Base-by-base conservation (phyloP, 176 grass and related monocot genomes). In the Elymus sibiricus region DNA sequence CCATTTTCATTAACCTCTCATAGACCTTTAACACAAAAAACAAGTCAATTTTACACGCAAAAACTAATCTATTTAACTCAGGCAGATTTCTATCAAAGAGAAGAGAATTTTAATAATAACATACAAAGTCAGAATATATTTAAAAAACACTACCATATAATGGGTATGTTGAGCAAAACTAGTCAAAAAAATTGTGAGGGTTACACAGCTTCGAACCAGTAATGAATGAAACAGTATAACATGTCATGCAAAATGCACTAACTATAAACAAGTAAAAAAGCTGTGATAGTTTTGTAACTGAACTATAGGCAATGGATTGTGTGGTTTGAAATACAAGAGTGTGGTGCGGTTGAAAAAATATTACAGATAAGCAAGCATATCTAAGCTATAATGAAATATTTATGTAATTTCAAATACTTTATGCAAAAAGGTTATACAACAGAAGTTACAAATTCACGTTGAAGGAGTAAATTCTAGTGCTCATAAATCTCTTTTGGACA, bases 1-100 rank as follows among this genome's bases (percentile, higher is more conserved):
- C 94, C 86, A 93, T 73, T 78, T 95, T 95, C 86, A 93, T 76
- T 68, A 91, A 84, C 47, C 83, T 93, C 81, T 91, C 94, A 85
- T 87, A 93, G 59, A 73, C 74, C 94, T 95, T 68, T 38, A 79
- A 43, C 71, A 37, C 49, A 56, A 79, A 84, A 87, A 86, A 53
- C 25, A 79, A 65, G 13, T 73, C 38, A 90, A 42, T 34, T 73
- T 67, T 51, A 75, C 44, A 75, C 4, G 26, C 5, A 14, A 75
- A 51, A 70, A 66, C 37, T 72, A 66, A 66, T 70, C 49, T 79
- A 79, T 61, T 72, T 43, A 82, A 87, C 35, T 67, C 58, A 83
- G 28, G 15, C 1, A 37, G 22, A n/a, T 83, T 59, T 80, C 11
- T 40, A 7, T 79, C 43, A 35, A 27, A 80, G 43, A 21, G 11